Conservation (phyloP, 441 rosid species). For the Adansonia gregorii region DNA sequence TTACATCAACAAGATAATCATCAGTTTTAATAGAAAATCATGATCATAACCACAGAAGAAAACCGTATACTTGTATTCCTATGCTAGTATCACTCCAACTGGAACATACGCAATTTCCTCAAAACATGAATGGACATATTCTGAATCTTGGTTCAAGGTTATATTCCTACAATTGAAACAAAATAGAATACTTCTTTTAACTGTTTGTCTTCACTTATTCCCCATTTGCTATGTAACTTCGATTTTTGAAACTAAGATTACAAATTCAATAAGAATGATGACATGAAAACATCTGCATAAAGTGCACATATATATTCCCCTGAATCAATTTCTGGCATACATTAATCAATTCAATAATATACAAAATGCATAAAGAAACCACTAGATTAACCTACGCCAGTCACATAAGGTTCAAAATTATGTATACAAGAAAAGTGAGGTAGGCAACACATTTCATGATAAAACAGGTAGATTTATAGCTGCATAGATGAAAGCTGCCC, state of each 20-base stretch:
- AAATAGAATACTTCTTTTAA: neutral
- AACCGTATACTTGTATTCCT: neutral
- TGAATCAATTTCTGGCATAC: neutral
- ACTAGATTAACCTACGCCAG: neutral
- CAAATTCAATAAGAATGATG: neutral
- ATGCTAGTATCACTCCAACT: neutral
- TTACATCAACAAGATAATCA: neutral
- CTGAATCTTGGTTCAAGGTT: neutral
- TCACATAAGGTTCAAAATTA: neutral
- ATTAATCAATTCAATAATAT: neutral
- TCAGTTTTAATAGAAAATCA: neutral
- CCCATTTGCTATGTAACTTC: neutral
- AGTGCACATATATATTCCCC: neutral
- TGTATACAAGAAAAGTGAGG: neutral
- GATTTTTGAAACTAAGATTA: neutral
- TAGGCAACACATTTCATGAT: neutral
- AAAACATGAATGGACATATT: neutral
- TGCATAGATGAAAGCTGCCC: neutral
- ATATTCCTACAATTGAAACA: neutral
- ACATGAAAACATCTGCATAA: neutral
- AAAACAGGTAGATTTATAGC: neutral
- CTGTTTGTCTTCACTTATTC: neutral
- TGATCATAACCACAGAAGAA: neutral
- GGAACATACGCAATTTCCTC: neutral
- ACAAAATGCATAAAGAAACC: neutral